Conservation (phyloP, 768 basidiomycete genomes). For the Russula brevipes region DNA sequence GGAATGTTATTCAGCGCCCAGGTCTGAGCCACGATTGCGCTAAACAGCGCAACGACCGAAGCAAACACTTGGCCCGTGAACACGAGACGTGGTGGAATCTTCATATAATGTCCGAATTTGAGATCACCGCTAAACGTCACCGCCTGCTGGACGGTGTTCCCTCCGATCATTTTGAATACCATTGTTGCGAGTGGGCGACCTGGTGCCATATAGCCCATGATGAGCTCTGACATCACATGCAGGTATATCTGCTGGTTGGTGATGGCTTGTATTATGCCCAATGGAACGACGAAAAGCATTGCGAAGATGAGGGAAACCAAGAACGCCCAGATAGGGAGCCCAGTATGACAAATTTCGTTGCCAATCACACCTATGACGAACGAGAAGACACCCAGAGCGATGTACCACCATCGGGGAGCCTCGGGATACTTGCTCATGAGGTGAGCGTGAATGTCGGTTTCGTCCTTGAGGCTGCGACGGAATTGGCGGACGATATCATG, state of each 20-base stretch:
- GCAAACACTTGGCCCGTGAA: conserved; percentile 64
- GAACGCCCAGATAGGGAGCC: conserved; percentile 73
- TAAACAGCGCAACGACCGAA: conserved; percentile 51
- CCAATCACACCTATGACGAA: conserved; percentile 59
- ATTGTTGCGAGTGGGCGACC: conserved; percentile 77
- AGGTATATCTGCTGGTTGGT: conserved; percentile 74
- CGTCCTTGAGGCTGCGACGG: conserved; percentile 60
- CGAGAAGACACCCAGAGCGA: conserved; percentile 46
- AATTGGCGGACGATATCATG: conserved; percentile 71
- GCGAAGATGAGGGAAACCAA: conserved; percentile 44
- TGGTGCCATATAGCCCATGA: conserved; percentile 77
- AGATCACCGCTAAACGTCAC: conserved; percentile 65
- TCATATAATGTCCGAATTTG: conserved; percentile 89
- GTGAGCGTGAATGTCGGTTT: conserved; percentile 79
- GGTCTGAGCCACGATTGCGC: conserved; percentile 56
- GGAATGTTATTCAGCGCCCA: conserved; percentile 70
- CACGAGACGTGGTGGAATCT: conserved; percentile 78
- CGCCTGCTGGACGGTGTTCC: conserved; percentile 56
- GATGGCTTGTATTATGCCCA: conserved; percentile 81
- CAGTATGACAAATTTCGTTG: conserved; percentile 68
- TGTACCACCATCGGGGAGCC: conserved; percentile 76
- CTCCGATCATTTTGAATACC: conserved; percentile 69
- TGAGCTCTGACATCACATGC: conserved; percentile 69
- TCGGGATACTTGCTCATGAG: conserved; percentile 77
- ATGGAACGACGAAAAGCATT: conserved; percentile 55